phyloP scores from a whole-genome alignment of 129 eudicot genomes.

The Tagetes erecta region DNA sequence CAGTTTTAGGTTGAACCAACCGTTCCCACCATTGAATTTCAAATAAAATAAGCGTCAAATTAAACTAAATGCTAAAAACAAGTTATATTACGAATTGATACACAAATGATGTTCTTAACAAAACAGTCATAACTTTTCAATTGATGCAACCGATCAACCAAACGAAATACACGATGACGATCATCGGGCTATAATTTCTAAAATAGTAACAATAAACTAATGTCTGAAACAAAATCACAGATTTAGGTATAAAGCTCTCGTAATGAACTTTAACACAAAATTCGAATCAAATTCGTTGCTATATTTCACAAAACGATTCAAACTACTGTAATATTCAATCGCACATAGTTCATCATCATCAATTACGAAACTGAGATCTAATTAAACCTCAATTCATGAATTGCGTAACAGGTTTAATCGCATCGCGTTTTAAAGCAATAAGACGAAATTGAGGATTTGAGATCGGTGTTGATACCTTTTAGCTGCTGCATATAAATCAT shows the following conservation, averaged over 20 bases:
- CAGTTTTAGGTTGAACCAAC: no score
- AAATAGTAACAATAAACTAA: no score
- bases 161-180: no score
- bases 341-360: background rate
- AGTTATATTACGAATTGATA: no score
- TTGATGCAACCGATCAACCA: no score
- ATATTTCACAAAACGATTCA: background rate
- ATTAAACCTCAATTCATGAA: background rate
- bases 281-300: background rate
- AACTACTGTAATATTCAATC: background rate
- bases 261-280: background rate
- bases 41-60: no score
- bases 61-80: no score
- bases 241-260: background rate
- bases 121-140: no score
- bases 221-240: background rate
- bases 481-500: background rate
- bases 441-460: background rate
- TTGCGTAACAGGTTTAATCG: constrained; percentile 1
- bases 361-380: background rate
- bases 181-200: no score
- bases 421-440: background rate
- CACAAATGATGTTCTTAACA: no score
- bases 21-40: no score
- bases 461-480: constrained; percentile 11